Percentiles rank a stretch among this genome's conserved stretches.
These are phyloP conservation scores for Trichocomaceae sp. DNA, from an alignment of 2,329 filamentous ascomycete species.

Conservation along the genomic window DNA sequence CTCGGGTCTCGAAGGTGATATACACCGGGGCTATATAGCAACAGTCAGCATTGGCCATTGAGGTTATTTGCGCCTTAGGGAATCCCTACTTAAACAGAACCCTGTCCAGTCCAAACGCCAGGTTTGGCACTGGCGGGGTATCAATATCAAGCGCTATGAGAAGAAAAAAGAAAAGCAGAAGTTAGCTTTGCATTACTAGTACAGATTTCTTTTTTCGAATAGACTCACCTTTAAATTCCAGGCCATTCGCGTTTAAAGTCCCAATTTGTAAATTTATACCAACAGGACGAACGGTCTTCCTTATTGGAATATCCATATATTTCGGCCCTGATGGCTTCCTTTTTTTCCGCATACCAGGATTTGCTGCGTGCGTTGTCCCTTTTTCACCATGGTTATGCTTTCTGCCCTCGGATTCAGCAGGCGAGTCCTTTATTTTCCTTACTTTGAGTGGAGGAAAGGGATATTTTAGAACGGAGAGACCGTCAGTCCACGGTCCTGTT, in stretches of 20 bases:
- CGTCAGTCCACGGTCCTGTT: too few relatives aligned
- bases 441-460: neutral
- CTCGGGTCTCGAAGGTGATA: constrained; percentile 85
- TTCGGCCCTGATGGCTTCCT: neutral
- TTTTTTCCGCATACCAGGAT: neutral
- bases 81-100: constrained; percentile 75
- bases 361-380: neutral
- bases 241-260: neutral
- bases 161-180: constrained; percentile 2
- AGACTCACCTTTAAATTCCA: constrained; percentile 5
- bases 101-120: constrained; percentile 71
- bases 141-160: constrained; percentile 34
- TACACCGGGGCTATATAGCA: constrained; percentile 58
- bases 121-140: constrained; percentile 51
- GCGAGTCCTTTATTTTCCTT: neutral
- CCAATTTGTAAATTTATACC: neutral
- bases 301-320: neutral
- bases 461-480: neutral
- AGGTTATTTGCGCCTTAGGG: neutral
- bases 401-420: neutral
- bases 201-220: neutral
- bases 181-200: neutral
- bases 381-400: neutral
- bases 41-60: neutral
- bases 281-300: neutral